Conservation (phyloP, 345 rosid genomes). For the Hypericum androsaemum region DNA sequence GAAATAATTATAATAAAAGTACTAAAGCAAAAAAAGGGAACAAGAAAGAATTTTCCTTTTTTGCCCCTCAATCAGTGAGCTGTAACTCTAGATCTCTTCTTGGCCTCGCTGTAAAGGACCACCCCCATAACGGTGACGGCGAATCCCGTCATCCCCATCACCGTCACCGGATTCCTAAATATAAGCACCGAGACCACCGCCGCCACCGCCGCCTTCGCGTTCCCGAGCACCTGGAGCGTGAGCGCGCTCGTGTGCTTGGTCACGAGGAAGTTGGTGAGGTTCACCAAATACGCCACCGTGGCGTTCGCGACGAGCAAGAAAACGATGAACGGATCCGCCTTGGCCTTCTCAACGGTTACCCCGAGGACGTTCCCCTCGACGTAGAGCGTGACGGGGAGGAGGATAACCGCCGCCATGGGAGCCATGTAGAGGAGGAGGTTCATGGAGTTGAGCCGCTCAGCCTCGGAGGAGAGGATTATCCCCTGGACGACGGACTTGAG, state of each 20-base stretch:
- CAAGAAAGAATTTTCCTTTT: no score
- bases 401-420: constrained; percentile 86
- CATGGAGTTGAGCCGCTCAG: constrained; percentile 95
- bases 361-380: constrained; percentile 86
- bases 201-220: constrained; percentile 96
- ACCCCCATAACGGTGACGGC: constrained; percentile 91
- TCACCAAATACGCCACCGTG: constrained; percentile 92
- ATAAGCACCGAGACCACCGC: constrained; percentile 88
- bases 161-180: constrained; percentile 88
- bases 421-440: constrained; percentile 90
- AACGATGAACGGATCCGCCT: constrained; percentile 48
- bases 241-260: constrained; percentile 97
- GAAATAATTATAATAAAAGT: no score
- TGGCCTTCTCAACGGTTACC: constrained; percentile 63
- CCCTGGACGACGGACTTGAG: constrained; percentile 93
- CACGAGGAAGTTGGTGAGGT: constrained; percentile 88
- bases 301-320: constrained; percentile 80
- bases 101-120: constrained; percentile 97
- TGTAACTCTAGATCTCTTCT: constrained; percentile 88
- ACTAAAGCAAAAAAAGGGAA: no score
- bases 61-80: constrained; percentile 23
- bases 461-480: constrained; percentile 65
- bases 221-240: constrained; percentile 93
- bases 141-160: constrained; percentile 87
- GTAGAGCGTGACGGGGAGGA: constrained; percentile 83